Evolutionary conservation across 805 yeast species (phyloP), one percentile per base, ranked within the genome.

Genomic region (Candida ascalaphidarum): DNA sequence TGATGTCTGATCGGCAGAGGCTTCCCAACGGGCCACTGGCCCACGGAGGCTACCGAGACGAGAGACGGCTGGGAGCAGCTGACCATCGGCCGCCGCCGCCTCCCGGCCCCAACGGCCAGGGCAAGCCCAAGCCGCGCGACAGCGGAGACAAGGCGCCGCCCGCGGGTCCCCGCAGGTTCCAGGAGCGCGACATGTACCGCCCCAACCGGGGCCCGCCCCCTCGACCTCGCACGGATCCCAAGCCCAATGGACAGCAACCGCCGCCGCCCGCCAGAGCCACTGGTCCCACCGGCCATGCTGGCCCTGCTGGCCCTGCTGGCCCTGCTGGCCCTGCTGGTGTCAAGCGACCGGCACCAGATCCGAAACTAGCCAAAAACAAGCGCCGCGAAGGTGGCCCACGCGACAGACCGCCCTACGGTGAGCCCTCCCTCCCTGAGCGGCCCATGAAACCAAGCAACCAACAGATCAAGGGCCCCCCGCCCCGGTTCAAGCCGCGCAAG

Each of bases 21-120:
- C 20, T 8, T 7, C 6, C 8, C 18, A 6, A 7, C 18, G 8
- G 8, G 8, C 6, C 18, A 17, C 18, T 8, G 8, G 18, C 8
- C 18, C 6, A 7, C 18, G 8, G 8, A 6, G 8, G 6, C 8
- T 8, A 7, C 8, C 6, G 8, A 6, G 8, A 17, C 8, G 6
- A 5, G 10, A 5, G 7, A 6, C 22, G 7, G 6, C 11, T n/a
- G 5, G 22, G n/a, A 10, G 40, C 40, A 44, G 39, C 46, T 11
- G 46, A n/a, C n/a, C n/a, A 41, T 25, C 33, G 40, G 22, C 40
- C 39, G 23, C 35, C 44, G 23, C 46, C 46, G 13, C 46, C 46
- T 6, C 12, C 41, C 3, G 46, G 42, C 15, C 46, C 46, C 5
- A 41, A 35, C 28, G 40, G 42, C 15, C 31, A 36, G 8, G 27